Evolutionary conservation across 1,139 yeast genomes (phyloP).

Genomic region (Lodderomyces elongisporus): DNA sequence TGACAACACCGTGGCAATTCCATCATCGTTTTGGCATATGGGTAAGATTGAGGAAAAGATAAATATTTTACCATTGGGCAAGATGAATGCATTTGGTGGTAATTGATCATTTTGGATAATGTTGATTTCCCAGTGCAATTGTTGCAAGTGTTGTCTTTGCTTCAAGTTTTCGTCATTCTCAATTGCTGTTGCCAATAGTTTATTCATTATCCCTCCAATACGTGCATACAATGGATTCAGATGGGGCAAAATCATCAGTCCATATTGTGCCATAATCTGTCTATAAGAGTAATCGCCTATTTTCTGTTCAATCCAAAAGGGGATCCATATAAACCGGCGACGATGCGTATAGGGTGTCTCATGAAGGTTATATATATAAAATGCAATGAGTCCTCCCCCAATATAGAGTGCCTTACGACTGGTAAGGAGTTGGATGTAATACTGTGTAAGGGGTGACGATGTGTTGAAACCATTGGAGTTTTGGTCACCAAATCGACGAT

Average conservation of each 20-base stretch:
- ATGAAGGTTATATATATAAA: slow-evolving; percentile 64
- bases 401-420: slow-evolving; percentile 19
- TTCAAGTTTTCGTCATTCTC: slow-evolving; percentile 18
- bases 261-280: slow-evolving; percentile 51
- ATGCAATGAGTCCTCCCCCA: slow-evolving; percentile 24
- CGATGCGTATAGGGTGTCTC: slow-evolving; percentile 83
- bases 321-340: slow-evolving; percentile 66
- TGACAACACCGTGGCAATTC: slow-evolving; percentile 86
- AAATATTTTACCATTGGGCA: slow-evolving; percentile 95
- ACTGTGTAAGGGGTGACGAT: neutral
- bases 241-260: slow-evolving; percentile 43
- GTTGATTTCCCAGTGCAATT: slow-evolving; percentile 73
- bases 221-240: slow-evolving; percentile 51
- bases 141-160: slow-evolving; percentile 30
- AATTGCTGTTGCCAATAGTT: slow-evolving; percentile 56
- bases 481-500: slow-evolving; percentile 19
- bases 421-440: slow-evolving; percentile 11
- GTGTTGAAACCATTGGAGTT: neutral
- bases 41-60: slow-evolving; percentile 77
- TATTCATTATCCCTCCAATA: slow-evolving; percentile 57
- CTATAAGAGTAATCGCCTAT: slow-evolving; percentile 69
- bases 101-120: slow-evolving; percentile 59
- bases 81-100: slow-evolving; percentile 93
- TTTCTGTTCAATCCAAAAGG: slow-evolving; percentile 57
- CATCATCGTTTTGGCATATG: slow-evolving; percentile 77